phyloP scores from a whole-genome alignment of 768 basidiomycete genomes.

The Imleria badia region DNA sequence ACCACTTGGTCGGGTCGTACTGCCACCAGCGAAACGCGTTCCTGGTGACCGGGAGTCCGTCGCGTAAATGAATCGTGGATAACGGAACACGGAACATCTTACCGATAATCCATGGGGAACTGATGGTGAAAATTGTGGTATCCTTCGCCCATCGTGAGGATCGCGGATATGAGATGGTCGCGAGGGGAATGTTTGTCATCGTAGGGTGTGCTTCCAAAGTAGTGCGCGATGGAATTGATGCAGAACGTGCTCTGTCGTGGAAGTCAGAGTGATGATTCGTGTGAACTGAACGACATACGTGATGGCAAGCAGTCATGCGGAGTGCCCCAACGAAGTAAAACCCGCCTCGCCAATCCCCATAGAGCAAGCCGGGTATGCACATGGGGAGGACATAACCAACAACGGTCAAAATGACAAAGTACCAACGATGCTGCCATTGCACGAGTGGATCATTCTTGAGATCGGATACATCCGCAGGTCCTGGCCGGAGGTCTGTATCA shows the following conservation, averaged over 20 bases:
- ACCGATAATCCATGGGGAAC: slow-evolving; percentile 71
- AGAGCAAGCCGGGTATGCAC: slow-evolving; percentile 65
- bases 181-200: slow-evolving; percentile 78
- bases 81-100: background rate
- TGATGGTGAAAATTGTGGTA: slow-evolving; percentile 84
- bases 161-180: slow-evolving; percentile 77
- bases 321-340: slow-evolving; percentile 73
- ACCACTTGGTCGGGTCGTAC: slow-evolving; percentile 74
- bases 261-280: background rate
- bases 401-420: slow-evolving; percentile 57
- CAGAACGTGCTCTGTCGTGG: slow-evolving; percentile 71
- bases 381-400: slow-evolving; percentile 76
- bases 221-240: slow-evolving; percentile 88
- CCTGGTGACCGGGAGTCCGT: slow-evolving; percentile 26
- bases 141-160: slow-evolving; percentile 73
- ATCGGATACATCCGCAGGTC: slow-evolving; percentile 71
- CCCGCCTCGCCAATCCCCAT: slow-evolving; percentile 77
- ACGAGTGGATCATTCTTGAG: slow-evolving; percentile 66
- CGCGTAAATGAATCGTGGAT: slow-evolving; percentile 6
- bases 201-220: slow-evolving; percentile 77
- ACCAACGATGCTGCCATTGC: slow-evolving; percentile 76
- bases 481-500: slow-evolving; percentile 70
- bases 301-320: slow-evolving; percentile 75
- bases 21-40: slow-evolving; percentile 77
- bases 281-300: slow-evolving; percentile 48